Evolutionary conservation across 768 basidiomycete genomes (phyloP).

Genomic region (Naganishia onofrii): DNA sequence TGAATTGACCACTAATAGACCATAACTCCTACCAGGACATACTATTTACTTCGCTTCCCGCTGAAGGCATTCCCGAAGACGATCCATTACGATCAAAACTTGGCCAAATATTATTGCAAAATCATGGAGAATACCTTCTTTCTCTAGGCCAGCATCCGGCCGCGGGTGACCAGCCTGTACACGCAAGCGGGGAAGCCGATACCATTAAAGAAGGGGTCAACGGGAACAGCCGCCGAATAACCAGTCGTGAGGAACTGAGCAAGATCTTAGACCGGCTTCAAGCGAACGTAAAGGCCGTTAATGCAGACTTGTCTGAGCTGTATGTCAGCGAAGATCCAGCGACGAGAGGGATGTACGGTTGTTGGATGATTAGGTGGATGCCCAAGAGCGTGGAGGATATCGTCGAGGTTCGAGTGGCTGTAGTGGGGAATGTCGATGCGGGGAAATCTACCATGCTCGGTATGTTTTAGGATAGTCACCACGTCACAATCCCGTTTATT

Average conservation of each 20-base stretch:
- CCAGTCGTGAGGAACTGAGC: conserved; percentile 34
- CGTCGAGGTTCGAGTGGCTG: conserved; percentile 84
- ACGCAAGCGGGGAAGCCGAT: background rate
- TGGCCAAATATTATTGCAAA: conserved; percentile 34
- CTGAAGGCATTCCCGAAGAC: conserved; percentile 20
- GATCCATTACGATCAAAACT: conserved; percentile 36
- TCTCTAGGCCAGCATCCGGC: conserved; percentile 46
- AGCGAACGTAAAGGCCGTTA: conserved; percentile 31
- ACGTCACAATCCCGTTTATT: background rate
- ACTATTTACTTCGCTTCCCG: conserved; percentile 21
- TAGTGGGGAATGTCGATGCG: conserved; percentile 80
- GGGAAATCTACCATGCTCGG: conserved; percentile 94
- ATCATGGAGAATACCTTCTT: conserved; percentile 51
- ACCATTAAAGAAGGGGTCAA: background rate
- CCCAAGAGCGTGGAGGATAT: conserved; percentile 50
- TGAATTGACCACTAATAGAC: background rate
- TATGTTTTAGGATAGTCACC: background rate
- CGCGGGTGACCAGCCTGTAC: conserved; percentile 33
- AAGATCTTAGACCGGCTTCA: conserved; percentile 39
- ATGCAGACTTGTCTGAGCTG: conserved; percentile 45
- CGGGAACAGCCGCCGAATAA: conserved; percentile 27
- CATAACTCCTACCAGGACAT: conserved; percentile 17
- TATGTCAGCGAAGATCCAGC: conserved; percentile 35
- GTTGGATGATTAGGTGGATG: conserved; percentile 43
- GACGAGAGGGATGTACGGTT: conserved; percentile 35